Percentiles rank a stretch among this genome's conserved stretches.
Evolutionary conservation across 805 yeast genomes (phyloP).

Genomic region (Novakomyces olei): DNA sequence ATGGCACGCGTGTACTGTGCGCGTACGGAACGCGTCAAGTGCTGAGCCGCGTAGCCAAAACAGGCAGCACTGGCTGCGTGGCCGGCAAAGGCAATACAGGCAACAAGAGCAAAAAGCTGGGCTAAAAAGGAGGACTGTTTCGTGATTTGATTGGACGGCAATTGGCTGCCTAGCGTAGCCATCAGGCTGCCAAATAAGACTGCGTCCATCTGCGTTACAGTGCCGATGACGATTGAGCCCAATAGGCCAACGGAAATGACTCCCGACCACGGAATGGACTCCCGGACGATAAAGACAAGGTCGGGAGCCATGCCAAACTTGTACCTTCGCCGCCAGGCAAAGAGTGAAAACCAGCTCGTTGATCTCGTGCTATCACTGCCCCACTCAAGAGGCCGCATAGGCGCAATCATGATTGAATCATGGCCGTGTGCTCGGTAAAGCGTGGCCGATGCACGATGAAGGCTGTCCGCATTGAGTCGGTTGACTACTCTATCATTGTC

Average conservation of each 20-base stretch:
- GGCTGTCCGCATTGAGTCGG: too few species aligned
- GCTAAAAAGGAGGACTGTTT: constrained; percentile 7
- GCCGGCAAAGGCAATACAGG: constrained; percentile 6
- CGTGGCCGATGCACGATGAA: too few species aligned
- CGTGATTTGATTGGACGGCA: constrained; percentile 6
- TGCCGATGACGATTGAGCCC: not conserved
- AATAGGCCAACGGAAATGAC: not conserved
- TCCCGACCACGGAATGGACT: not conserved
- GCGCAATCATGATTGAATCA: too few species aligned
- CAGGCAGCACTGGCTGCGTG: constrained; percentile 11
- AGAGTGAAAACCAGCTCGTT: too few species aligned
- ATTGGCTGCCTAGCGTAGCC: not conserved
- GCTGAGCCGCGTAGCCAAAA: constrained; percentile 14
- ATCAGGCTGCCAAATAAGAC: not conserved
- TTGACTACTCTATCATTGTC: too few species aligned
- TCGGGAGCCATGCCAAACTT: too few species aligned
- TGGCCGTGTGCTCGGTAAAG: too few species aligned
- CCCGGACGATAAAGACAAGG: too few species aligned
- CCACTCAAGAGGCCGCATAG: too few species aligned
- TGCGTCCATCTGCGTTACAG: not conserved
- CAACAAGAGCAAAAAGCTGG: constrained; percentile 10
- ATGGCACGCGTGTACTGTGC: constrained; percentile 15
- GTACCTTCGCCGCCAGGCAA: too few species aligned
- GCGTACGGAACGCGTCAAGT: constrained; percentile 17
- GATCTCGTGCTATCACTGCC: too few species aligned